phyloP scores from a whole-genome alignment of 805 yeast species.

The Zygoascus ofunaensis region DNA sequence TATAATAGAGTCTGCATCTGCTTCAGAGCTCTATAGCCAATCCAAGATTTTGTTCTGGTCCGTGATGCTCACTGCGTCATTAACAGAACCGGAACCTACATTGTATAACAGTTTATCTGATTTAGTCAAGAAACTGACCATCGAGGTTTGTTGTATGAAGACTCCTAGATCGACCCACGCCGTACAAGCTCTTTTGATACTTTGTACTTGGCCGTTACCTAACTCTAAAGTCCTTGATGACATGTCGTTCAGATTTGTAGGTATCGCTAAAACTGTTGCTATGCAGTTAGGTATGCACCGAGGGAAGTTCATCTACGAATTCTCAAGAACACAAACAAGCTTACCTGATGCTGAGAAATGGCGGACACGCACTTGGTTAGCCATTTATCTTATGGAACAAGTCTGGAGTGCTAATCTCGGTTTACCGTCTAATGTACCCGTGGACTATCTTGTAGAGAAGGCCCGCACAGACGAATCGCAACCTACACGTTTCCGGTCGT shows the following conservation, averaged over 20 bases:
- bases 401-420: conserved; percentile 86
- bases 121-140: conserved; percentile 75
- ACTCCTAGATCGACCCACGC: conserved; percentile 93
- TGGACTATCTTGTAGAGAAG: conserved; percentile 72
- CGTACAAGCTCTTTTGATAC: conserved; percentile 77
- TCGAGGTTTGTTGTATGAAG: conserved; percentile 85
- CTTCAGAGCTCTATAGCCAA: conserved; percentile 70
- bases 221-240: conserved; percentile 88
- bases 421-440: conserved; percentile 74
- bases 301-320: conserved; percentile 85
- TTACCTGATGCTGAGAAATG: conserved; percentile 87
- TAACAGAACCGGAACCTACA: conserved; percentile 81
- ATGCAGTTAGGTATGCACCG: conserved; percentile 84
- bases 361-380: conserved; percentile 91
- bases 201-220: conserved; percentile 87
- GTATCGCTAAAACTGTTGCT: conserved; percentile 75
- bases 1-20: conserved; percentile 58
- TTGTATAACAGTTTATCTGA: conserved; percentile 67
- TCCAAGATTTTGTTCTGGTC: conserved; percentile 87
- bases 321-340: conserved; percentile 79
- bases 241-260: conserved; percentile 80
- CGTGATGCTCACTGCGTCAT: conserved; percentile 74
- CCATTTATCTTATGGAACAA: conserved; percentile 79
- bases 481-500: conserved; percentile 62
- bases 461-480: conserved; percentile 58